These are phyloP conservation scores for Nemania sp. DNA, from an alignment of 2,329 filamentous ascomycete genomes.

Conservation along the genomic window DNA sequence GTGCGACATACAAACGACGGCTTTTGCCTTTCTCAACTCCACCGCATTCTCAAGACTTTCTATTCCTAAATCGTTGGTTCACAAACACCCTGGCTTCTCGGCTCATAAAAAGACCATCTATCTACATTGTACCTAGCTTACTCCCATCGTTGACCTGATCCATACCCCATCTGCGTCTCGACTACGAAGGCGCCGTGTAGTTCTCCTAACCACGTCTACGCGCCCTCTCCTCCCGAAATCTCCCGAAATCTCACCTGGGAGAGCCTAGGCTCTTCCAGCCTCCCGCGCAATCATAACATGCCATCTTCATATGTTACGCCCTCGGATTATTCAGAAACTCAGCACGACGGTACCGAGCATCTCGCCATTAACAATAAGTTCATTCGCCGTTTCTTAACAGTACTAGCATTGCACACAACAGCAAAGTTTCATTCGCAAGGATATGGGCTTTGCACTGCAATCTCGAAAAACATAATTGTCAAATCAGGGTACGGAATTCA, in stretches of 20 bases:
- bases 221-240: no score
- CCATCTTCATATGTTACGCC: neutral
- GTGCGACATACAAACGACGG: no score
- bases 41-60: no score
- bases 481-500: neutral
- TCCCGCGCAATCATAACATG: neutral
- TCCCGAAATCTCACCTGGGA: neutral
- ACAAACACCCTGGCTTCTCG: no score
- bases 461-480: conserved; percentile 13
- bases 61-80: no score
- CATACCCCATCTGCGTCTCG: no score
- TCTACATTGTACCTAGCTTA: no score
- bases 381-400: conserved; percentile 6
- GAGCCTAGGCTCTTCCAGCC: neutral
- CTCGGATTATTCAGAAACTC: neutral
- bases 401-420: conserved; percentile 9
- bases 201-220: neutral
- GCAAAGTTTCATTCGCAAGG: conserved; percentile 7
- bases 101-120: no score
- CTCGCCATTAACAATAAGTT: conserved; percentile 16
- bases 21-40: no score
- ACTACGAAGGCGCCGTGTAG: no score
- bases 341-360: conserved; percentile 9
- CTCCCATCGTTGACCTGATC: no score
- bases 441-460: conserved; percentile 1